Conservation (phyloP, 2,329 filamentous ascomycete genomes). For the Aspergillus nomiae region DNA sequence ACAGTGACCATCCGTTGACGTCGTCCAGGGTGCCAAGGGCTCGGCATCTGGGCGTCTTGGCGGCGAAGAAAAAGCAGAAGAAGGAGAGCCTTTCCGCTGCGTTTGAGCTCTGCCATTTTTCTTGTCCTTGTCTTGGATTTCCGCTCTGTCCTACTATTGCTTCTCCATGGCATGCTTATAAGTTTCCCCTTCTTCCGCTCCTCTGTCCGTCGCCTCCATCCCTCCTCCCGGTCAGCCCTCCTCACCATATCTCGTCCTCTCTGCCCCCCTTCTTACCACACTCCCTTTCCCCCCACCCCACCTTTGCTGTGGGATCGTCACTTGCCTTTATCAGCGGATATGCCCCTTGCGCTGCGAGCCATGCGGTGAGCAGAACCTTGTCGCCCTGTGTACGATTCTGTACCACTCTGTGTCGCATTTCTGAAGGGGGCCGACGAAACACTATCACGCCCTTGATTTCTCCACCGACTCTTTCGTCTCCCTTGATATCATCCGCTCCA, state of each 20-base stretch:
- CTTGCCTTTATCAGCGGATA: neutral
- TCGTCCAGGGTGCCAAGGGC: constrained; percentile 30
- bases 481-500: constrained; percentile 14
- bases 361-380: constrained; percentile 27
- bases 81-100: constrained; percentile 21
- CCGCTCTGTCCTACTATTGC: constrained; percentile 22
- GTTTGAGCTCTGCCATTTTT: constrained; percentile 13
- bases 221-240: constrained; percentile 8
- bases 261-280: neutral
- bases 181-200: constrained; percentile 14
- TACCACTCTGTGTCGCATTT: constrained; percentile 26
- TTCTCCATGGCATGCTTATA: constrained; percentile 23
- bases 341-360: constrained; percentile 24
- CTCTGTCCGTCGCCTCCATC: constrained; percentile 14
- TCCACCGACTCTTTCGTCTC: constrained; percentile 18
- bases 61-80: constrained; percentile 18
- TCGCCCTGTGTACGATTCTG: constrained; percentile 23
- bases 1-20: constrained; percentile 15
- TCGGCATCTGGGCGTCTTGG: constrained; percentile 37
- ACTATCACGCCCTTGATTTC: constrained; percentile 21
- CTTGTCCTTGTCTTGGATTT: constrained; percentile 24
- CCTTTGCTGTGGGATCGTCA: constrained; percentile 7
- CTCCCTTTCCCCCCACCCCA: constrained; percentile 2
- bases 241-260: constrained; percentile 6
- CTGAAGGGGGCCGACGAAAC: constrained; percentile 17